Base-by-base conservation (phyloP, 2,329 filamentous ascomycete species). In the Ramichloridium luteum region DNA sequence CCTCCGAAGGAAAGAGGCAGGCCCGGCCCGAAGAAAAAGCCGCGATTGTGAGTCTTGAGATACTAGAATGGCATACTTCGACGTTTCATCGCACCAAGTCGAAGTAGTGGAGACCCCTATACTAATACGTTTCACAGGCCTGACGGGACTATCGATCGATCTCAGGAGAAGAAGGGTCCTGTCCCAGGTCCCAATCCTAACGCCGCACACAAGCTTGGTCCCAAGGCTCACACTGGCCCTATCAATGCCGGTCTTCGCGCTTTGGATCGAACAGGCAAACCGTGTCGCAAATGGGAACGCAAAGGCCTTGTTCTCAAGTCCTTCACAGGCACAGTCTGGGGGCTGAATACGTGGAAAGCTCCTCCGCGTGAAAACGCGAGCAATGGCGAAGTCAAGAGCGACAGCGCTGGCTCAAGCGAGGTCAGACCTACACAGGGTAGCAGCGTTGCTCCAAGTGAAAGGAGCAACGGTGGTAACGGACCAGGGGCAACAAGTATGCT, bases 191-290 rank as follows among this genome's bases (percentile, higher is more conserved):
- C 34, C 16, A 43, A 40, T 27, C 31, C 46, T 13, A 39, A 63
- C 4, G 59, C 64, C 27, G 65, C 68, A 30, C 82, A 88, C 60
- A 93, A 93, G 57, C 77, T 96, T 15, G 88, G 88, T 3, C 90
- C 90, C 45, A 96, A 94, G 59, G 88, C 88, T 31, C 96, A 94
- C 56, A 82, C 88, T 50, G 90, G 90, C 42, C 88, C 88, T 37
- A 98, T 98, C 68, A 98, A 98, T 54, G 90, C 90, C 33, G 83
- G 84, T 31, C 77, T 98, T 30, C 83, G 90, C 34, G 88, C 90
- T 9, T 80, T 98, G 43, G 90, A 98, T 58, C 78, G 88, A 39
- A 80, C 80, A 5, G 88, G 88, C 45, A 81, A 88, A 51, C 86
- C 90, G 6, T 94, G 86, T 58, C 81, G 88, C 43, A 86, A 77